phyloP scores from a whole-genome alignment of 768 basidiomycete species.

The Strobilomyces dryophilus region DNA sequence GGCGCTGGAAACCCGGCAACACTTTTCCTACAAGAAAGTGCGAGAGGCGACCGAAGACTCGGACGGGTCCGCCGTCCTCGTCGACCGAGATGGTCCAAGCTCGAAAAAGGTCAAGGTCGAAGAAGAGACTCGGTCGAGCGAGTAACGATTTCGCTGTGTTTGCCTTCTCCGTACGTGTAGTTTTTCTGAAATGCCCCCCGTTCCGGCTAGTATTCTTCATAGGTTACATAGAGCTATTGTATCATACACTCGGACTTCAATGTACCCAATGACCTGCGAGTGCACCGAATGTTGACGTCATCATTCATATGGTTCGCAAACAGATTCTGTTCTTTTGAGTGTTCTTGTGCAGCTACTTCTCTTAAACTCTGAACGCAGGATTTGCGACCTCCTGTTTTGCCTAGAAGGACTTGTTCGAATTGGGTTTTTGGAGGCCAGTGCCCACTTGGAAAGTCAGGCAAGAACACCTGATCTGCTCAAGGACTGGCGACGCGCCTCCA shows the following conservation, averaged over 20 bases:
- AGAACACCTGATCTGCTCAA: too few species aligned
- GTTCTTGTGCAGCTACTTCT: too few species aligned
- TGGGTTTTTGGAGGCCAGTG: too few species aligned
- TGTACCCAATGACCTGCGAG: constrained; percentile 5
- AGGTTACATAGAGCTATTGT: constrained; percentile 5
- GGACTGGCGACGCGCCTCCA: too few species aligned
- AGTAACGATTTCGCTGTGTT: background rate
- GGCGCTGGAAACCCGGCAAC: constrained; percentile 25
- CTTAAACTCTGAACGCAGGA: too few species aligned
- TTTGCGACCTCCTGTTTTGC: too few species aligned
- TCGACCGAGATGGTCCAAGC: constrained; percentile 15
- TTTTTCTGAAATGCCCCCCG: background rate
- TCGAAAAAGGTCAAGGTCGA: constrained; percentile 22
- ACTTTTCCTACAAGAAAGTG: constrained; percentile 13
- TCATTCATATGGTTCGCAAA: background rate
- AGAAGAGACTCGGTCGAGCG: constrained; percentile 3
- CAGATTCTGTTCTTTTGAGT: too few species aligned
- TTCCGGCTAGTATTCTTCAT: background rate
- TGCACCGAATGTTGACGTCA: background rate
- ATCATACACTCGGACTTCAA: constrained; percentile 7
- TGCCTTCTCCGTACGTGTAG: constrained; percentile 1
- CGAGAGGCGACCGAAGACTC: constrained; percentile 23
- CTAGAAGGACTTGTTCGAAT: too few species aligned
- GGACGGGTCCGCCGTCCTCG: constrained; percentile 22
- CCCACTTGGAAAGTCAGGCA: too few species aligned